These are phyloP conservation scores for Lotus japonicus DNA, from an alignment of 306 rosid genomes.

Conservation along the genomic window DNA sequence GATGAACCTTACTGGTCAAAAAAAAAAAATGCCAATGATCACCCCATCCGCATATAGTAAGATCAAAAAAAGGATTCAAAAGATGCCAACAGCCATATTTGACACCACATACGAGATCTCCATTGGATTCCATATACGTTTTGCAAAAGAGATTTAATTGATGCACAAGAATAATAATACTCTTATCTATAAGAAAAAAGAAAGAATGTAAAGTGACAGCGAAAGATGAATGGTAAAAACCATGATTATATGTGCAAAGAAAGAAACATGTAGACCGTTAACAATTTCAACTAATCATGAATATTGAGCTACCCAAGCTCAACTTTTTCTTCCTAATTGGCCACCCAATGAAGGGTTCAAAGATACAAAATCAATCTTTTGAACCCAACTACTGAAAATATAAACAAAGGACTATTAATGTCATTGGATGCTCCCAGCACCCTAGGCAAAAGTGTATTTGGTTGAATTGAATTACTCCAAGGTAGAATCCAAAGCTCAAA, in stretches of 20 bases:
- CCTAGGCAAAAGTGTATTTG: slow-evolving; percentile 45
- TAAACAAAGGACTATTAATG: slow-evolving; percentile 40
- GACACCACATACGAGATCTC: slow-evolving; percentile 24
- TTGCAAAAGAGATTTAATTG: slow-evolving; percentile 18
- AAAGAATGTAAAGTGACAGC: slow-evolving; percentile 27
- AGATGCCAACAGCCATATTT: slow-evolving; percentile 19
- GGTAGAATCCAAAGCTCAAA: slow-evolving; percentile 86
- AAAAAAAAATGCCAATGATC: slow-evolving; percentile 1
- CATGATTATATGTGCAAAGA: slow-evolving; percentile 31
- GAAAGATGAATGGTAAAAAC: slow-evolving; percentile 35
- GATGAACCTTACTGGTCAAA: slow-evolving; percentile 15
- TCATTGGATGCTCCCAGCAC: slow-evolving; percentile 81
- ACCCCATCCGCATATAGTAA: slow-evolving; percentile 19
- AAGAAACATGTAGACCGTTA: slow-evolving; percentile 22
- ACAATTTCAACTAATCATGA: slow-evolving; percentile 32
- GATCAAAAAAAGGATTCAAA: slow-evolving; percentile 21
- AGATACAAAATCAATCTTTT: slow-evolving; percentile 76
- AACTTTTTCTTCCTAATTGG: slow-evolving; percentile 37
- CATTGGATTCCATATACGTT: slow-evolving; percentile 53
- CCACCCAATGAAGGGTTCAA: slow-evolving; percentile 44
- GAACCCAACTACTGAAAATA: slow-evolving; percentile 42
- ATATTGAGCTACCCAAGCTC: slow-evolving; percentile 60
- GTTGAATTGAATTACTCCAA: slow-evolving; percentile 43
- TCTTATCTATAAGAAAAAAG: slow-evolving; percentile 9
- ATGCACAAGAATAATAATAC: slow-evolving; percentile 34